These are phyloP conservation scores for Colletotrichum sp. DNA, from an alignment of 2,329 filamentous ascomycete genomes.

Conservation along the genomic window DNA sequence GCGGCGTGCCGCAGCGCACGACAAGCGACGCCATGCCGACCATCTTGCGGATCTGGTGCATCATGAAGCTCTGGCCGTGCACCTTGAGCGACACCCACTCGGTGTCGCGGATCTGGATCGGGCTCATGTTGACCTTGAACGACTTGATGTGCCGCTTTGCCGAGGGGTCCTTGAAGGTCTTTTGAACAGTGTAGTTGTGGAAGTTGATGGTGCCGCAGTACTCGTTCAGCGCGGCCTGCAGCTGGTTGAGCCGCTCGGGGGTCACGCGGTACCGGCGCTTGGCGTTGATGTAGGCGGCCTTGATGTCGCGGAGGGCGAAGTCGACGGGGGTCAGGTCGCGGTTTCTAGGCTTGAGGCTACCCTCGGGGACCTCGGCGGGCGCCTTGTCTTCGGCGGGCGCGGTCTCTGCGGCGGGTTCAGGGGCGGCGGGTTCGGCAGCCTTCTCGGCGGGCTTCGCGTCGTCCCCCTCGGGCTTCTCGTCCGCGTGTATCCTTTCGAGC, in stretches of 20 bases:
- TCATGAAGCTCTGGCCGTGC: slow-evolving; percentile 99
- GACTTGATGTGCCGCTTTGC: slow-evolving; percentile 92
- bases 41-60: slow-evolving; percentile 99
- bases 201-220: slow-evolving; percentile 90
- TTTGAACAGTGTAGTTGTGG: slow-evolving; percentile 98
- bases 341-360: slow-evolving; percentile 41
- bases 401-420: not conserved
- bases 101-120: slow-evolving; percentile 86
- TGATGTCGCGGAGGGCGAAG: slow-evolving; percentile 74
- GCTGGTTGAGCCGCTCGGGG: slow-evolving; percentile 69
- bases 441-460: slow-evolving; percentile 27
- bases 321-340: slow-evolving; percentile 60
- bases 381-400: slow-evolving; percentile 18
- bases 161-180: slow-evolving; percentile 79
- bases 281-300: slow-evolving; percentile 80
- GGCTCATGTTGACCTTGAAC: slow-evolving; percentile 77
- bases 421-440: slow-evolving; percentile 19
- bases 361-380: slow-evolving; percentile 19
- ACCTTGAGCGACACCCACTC: slow-evolving; percentile 97
- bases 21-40: slow-evolving; percentile 88
- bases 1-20: slow-evolving; percentile 81
- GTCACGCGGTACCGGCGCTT: slow-evolving; percentile 87
- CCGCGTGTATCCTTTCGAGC: slow-evolving; percentile 62
- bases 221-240: slow-evolving; percentile 75
- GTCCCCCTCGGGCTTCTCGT: slow-evolving; percentile 21